Percentiles rank a stretch among this genome's conserved stretches.
phyloP scores from a whole-genome alignment of 1,284 basidiomycete genomes.

The Melampsora occidentalis region DNA sequence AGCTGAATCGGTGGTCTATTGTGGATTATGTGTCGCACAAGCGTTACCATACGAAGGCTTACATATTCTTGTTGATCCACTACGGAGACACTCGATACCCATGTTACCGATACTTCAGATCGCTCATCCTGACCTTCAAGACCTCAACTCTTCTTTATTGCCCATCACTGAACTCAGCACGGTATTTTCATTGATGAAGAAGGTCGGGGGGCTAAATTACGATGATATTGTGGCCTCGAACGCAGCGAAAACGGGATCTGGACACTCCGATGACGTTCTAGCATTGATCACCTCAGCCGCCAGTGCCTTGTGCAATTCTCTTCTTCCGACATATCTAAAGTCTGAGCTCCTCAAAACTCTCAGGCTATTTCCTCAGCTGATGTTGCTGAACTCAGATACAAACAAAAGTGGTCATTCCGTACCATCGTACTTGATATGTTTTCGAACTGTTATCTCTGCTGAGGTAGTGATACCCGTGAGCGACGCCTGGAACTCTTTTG shows the following conservation, averaged over 20 bases:
- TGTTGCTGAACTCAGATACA: not conserved
- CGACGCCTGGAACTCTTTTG: slow-evolving; percentile 6
- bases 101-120: slow-evolving; percentile 3
- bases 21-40: not conserved
- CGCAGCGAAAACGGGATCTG: not conserved
- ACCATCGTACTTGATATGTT: not conserved
- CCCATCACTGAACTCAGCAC: not conserved
- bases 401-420: not conserved
- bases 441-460: not conserved
- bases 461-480: not conserved
- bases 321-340: not conserved
- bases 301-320: not conserved
- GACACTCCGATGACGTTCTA: not conserved
- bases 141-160: not conserved
- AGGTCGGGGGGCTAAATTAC: not conserved
- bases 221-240: slow-evolving; percentile 4
- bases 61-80: not conserved
- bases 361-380: not conserved
- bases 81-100: not conserved
- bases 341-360: not conserved
- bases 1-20: slow-evolving; percentile 4
- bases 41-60: slow-evolving; percentile 6
- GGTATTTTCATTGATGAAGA: not conserved
- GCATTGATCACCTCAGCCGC: not conserved
- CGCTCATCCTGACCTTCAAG: not conserved